Percentiles rank a stretch among this genome's conserved stretches.
Evolutionary conservation across 176 grass and related monocot genomes (phyloP).

Genomic region (Elymus sibiricus): DNA sequence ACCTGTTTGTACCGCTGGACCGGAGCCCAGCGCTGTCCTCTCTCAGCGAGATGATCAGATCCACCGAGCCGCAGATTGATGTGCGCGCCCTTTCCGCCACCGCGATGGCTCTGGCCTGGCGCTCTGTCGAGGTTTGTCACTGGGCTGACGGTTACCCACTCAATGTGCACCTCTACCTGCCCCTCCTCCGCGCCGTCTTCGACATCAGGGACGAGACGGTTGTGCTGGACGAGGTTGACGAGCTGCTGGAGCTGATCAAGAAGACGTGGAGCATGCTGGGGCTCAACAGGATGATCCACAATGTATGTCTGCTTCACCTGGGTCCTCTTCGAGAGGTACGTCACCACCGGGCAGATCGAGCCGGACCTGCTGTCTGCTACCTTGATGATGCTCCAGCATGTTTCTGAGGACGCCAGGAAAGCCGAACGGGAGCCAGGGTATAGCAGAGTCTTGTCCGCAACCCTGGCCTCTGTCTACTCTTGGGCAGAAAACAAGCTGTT

Average conservation of each 20-base stretch:
- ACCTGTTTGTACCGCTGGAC: constrained; percentile 41
- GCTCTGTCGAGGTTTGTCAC: constrained; percentile 34
- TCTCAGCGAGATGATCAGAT: not conserved
- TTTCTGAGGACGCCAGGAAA: constrained; percentile 29
- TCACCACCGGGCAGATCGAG: constrained; percentile 38
- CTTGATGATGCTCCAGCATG: constrained; percentile 55
- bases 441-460: not conserved
- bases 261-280: constrained; percentile 62
- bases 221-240: constrained; percentile 73
- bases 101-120: constrained; percentile 33
- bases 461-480: constrained; percentile 23
- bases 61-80: not conserved
- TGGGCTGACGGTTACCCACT: constrained; percentile 74
- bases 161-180: constrained; percentile 65
- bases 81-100: constrained; percentile 7
- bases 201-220: constrained; percentile 49
- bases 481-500: constrained; percentile 66
- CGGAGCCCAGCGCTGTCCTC: not conserved
- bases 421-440: not conserved
- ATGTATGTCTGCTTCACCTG: constrained; percentile 72
- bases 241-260: constrained; percentile 61
- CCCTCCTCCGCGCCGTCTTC: constrained; percentile 55
- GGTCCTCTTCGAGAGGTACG: constrained; percentile 60
- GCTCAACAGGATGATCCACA: constrained; percentile 52
- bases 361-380: constrained; percentile 47